These are phyloP conservation scores for Metschnikowia colocasiae DNA, from an alignment of 805 yeast genomes.

Conservation along the genomic window DNA sequence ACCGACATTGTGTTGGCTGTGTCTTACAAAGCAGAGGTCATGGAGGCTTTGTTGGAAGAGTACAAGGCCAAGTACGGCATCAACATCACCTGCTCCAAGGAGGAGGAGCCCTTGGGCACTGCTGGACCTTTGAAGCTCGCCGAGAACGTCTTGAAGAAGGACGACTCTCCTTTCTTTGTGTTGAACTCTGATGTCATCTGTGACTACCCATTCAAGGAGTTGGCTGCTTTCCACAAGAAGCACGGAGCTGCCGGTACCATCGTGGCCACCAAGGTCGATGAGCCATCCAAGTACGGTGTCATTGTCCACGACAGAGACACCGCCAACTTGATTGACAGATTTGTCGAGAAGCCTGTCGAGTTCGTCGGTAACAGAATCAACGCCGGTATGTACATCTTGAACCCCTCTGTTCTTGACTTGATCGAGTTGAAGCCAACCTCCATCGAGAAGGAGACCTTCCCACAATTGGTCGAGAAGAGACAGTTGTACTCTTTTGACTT, in stretches of 20 bases:
- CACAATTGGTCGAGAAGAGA: conserved; percentile 83
- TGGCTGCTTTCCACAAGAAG: conserved; percentile 86
- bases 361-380: conserved; percentile 99
- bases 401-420: conserved; percentile 95
- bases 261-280: conserved; percentile 99
- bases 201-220: conserved; percentile 94
- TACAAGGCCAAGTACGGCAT: conserved; percentile 96
- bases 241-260: conserved; percentile 99
- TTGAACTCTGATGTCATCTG: conserved; percentile 98
- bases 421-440: conserved; percentile 98
- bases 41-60: conserved; percentile 92
- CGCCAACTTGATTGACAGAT: conserved; percentile 94
- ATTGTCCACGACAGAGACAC: conserved; percentile 95
- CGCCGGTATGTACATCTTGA: conserved; percentile 97
- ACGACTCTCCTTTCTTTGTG: conserved; percentile 94
- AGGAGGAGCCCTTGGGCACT: conserved; percentile 98
- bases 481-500: conserved; percentile 91
- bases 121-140: conserved; percentile 99
- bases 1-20: conserved; percentile 98
- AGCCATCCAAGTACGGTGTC: conserved; percentile 99
- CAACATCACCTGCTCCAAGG: conserved; percentile 92
- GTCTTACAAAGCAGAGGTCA: conserved; percentile 98
- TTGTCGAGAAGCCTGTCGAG: conserved; percentile 99
- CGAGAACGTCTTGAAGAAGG: conserved; percentile 88
- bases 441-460: conserved; percentile 99